Base-by-base conservation (phyloP, 768 basidiomycete species). In the Lactifluus hygrophoroides region DNA sequence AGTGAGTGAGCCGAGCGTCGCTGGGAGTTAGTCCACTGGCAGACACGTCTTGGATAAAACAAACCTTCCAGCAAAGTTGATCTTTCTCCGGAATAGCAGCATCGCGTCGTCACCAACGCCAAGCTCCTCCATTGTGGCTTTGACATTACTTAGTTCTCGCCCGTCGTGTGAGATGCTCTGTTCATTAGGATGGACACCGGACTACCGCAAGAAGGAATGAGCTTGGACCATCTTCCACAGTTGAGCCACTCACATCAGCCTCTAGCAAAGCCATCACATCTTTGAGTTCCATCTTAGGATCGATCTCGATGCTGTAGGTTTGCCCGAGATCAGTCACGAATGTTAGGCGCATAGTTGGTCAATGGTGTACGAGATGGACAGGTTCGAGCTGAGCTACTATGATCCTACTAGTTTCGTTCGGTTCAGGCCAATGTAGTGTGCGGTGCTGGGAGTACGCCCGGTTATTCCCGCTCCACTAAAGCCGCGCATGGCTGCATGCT, bases 211-310 rank as follows among this genome's bases (percentile, higher is more conserved):
- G 51, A 52, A 21, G n/a, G 48, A 45, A 44, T 54, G 57, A 34
- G 45, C 38, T 42, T 11, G 30, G 37, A n/a, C 23, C 3, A 28
- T 51, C 37, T 42, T 8, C 28, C 7, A 48, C n/a, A 17, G 19
- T 19, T 19, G 40, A 32, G 51, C 43, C n/a, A 69, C 85, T 70
- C 69, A 93, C 95, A 82, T 97, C 94, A 0, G 87, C 94, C 72
- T 96, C 93, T n/a, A 96, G 77, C 54, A 97, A 76, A 13, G 91
- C 95, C 80, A 88, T 87, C 37, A 97, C 85, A 69, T 94, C 88
- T 75, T 91, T 89, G 28, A 98, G 80, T 70, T 90, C 85, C 89
- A 97, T 94, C 53, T 78, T 80, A 1, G 90, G 80, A 73, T 94
- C 91, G 64, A 96, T 90, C 68, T 97, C 94, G 51, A 95, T 74